Conservation (phyloP, 2,329 filamentous ascomycete species). For the Cercospora zeina region DNA sequence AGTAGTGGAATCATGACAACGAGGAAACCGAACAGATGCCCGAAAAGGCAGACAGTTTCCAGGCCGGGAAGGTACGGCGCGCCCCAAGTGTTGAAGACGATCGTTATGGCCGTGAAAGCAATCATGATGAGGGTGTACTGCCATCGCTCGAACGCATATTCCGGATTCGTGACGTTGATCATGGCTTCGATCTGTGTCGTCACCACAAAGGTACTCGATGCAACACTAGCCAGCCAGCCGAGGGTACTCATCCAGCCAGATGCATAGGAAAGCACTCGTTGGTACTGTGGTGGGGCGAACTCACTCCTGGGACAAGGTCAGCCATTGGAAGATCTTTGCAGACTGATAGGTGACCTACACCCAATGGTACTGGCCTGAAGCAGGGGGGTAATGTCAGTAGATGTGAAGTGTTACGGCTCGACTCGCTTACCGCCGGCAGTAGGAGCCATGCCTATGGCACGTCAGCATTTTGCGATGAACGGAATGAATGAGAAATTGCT, state of each 20-base stretch:
- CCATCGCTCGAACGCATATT: constrained; percentile 35
- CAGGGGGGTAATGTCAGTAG: constrained; percentile 28
- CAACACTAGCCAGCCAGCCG: constrained; percentile 37
- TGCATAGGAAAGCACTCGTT: constrained; percentile 34
- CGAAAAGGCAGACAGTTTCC: constrained; percentile 44
- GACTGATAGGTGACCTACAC: constrained; percentile 22
- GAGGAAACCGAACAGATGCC: constrained; percentile 39
- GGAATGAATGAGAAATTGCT: background rate
- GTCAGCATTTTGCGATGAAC: background rate
- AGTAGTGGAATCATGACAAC: constrained; percentile 37
- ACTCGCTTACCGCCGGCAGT: constrained; percentile 33
- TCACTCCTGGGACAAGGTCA: constrained; percentile 27
- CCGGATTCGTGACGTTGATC: constrained; percentile 39
- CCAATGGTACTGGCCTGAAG: constrained; percentile 38
- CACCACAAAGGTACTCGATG: constrained; percentile 41
- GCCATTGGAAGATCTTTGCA: background rate
- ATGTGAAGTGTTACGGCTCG: background rate
- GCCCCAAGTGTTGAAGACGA: constrained; percentile 36
- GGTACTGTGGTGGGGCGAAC: constrained; percentile 38
- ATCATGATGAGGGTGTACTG: constrained; percentile 38
- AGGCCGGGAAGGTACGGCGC: constrained; percentile 40
- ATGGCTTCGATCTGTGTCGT: constrained; percentile 43
- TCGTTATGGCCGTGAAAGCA: constrained; percentile 42
- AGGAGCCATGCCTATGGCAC: constrained; percentile 26
- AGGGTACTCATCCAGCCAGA: constrained; percentile 32